These are phyloP conservation scores for Xylariales sp. DNA, from an alignment of 2,329 filamentous ascomycete genomes.

Conservation along the genomic window DNA sequence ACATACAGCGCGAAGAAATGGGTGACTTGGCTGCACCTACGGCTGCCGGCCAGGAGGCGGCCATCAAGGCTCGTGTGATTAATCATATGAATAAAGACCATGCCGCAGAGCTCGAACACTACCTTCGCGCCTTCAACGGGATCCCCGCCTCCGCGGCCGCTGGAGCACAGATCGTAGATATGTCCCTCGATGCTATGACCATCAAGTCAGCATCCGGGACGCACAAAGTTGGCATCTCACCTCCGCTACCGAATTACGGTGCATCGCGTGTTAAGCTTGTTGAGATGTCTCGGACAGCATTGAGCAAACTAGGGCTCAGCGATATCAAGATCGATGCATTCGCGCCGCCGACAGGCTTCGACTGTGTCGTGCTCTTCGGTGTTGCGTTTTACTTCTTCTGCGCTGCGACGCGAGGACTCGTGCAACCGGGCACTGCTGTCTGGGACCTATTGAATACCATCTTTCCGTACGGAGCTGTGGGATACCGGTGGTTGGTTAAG, in stretches of 20 bases:
- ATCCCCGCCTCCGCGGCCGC: conserved; percentile 52
- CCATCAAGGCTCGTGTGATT: conserved; percentile 58
- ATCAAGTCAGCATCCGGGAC: conserved; percentile 47
- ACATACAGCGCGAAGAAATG: too few species aligned
- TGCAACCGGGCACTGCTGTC: conserved; percentile 45
- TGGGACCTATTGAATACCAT: conserved; percentile 45
- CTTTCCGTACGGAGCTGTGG: conserved; percentile 47
- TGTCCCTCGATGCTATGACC: conserved; percentile 59
- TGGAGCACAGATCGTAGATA: conserved; percentile 58
- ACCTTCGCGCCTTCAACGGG: conserved; percentile 67
- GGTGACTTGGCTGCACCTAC: background rate
- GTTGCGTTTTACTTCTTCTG: conserved; percentile 51
- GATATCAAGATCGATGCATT: conserved; percentile 38
- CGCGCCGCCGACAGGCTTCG: conserved; percentile 35
- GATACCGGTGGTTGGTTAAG: conserved; percentile 56
- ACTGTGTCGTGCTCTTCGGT: conserved; percentile 48
- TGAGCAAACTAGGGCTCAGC: conserved; percentile 56
- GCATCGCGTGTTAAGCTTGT: conserved; percentile 69
- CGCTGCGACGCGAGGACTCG: conserved; percentile 42
- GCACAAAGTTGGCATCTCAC: conserved; percentile 58
- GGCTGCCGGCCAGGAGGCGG: conserved; percentile 8
- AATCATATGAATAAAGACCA: conserved; percentile 88
- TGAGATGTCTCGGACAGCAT: conserved; percentile 58
- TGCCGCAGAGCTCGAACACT: conserved; percentile 66
- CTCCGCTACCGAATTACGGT: conserved; percentile 62